These are phyloP conservation scores for Plasmodium chabaudi DNA, from an alignment of 169 alveolate species.

Conservation along the genomic window DNA sequence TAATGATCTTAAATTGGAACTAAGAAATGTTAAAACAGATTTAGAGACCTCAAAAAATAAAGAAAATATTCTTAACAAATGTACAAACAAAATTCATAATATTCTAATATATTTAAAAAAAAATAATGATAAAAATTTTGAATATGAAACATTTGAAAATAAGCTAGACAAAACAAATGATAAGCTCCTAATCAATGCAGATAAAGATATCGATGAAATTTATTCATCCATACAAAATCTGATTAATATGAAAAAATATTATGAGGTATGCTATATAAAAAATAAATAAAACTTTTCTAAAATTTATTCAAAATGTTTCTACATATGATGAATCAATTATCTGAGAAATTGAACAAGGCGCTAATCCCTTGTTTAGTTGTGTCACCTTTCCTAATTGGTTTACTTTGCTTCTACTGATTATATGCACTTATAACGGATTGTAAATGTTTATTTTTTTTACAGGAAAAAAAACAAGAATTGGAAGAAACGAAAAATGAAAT, in stretches of 20 bases:
- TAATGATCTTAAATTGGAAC: slow-evolving; percentile 14
- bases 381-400: too few species aligned
- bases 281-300: too few species aligned
- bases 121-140: background rate
- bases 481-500: slow-evolving; percentile 9
- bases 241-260: slow-evolving; percentile 12
- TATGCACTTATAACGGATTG: background rate
- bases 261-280: slow-evolving; percentile 7
- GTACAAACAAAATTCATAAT: slow-evolving; percentile 19
- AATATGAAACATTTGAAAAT: slow-evolving; percentile 1
- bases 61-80: slow-evolving; percentile 26
- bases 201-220: slow-evolving; percentile 34
- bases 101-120: slow-evolving; percentile 20
- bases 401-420: too few species aligned
- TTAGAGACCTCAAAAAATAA: slow-evolving; percentile 7
- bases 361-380: too few species aligned
- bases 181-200: slow-evolving; percentile 3
- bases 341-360: too few species aligned
- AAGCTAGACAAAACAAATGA: background rate
- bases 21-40: slow-evolving; percentile 10
- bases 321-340: too few species aligned
- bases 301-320: too few species aligned
- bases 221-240: slow-evolving; percentile 15
- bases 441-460: background rate
- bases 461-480: slow-evolving; percentile 16